These are phyloP conservation scores for Fusarium luffae DNA, from an alignment of 2,329 filamentous ascomycete genomes.

Conservation along the genomic window DNA sequence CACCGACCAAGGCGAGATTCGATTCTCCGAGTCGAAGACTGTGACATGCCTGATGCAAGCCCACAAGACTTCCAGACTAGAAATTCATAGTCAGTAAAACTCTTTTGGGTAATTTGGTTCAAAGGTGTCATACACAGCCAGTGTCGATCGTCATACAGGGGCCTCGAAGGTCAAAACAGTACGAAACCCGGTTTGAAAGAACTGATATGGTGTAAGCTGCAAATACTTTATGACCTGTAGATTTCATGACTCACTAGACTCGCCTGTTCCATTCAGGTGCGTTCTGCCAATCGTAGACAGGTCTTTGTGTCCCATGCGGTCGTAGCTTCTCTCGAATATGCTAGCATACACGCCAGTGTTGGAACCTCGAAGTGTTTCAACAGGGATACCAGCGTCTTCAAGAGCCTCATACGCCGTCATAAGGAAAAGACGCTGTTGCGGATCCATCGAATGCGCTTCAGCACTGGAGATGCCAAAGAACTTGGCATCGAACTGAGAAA, in stretches of 20 bases:
- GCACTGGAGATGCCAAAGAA: slow-evolving; percentile 10
- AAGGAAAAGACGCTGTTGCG: background rate
- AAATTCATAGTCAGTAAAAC: background rate
- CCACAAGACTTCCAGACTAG: slow-evolving; percentile 3
- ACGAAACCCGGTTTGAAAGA: slow-evolving; percentile 5
- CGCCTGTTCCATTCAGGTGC: slow-evolving; percentile 3
- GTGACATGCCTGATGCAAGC: slow-evolving; percentile 3
- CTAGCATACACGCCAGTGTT: slow-evolving; percentile 13
- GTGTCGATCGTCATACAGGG: slow-evolving; percentile 12
- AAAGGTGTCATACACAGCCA: background rate
- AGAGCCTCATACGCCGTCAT: slow-evolving; percentile 14
- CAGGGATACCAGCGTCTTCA: slow-evolving; percentile 1
- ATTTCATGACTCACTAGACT: background rate
- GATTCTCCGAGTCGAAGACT: slow-evolving; percentile 8
- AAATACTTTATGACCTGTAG: no score
- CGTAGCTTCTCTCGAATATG: slow-evolving; percentile 12
- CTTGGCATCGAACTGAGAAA: slow-evolving; percentile 9
- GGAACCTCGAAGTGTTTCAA: slow-evolving; percentile 1
- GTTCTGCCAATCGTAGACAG: slow-evolving; percentile 6
- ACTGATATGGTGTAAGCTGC: background rate
- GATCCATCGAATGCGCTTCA: background rate
- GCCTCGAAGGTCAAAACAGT: slow-evolving; percentile 10
- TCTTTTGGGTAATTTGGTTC: rapidly evolving
- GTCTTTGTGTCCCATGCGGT: slow-evolving; percentile 11
- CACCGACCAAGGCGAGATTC: background rate